These are phyloP conservation scores for Beauveria sp. DNA, from an alignment of 2,329 filamentous ascomycete genomes.

Conservation along the genomic window DNA sequence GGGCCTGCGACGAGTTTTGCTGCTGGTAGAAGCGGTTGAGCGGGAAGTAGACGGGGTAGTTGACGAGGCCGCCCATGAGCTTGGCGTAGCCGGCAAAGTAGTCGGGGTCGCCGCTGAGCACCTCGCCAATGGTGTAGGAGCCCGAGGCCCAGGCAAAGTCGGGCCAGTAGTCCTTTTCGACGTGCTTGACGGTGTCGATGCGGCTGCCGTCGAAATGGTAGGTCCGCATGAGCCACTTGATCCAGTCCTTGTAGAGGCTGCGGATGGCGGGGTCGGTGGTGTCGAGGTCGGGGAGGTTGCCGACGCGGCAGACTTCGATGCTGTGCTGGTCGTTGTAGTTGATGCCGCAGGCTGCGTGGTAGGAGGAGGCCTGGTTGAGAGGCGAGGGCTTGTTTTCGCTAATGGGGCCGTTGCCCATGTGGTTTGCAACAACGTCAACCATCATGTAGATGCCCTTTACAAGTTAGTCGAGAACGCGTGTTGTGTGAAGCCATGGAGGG, in stretches of 20 bases:
- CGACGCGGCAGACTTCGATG: constrained; percentile 43
- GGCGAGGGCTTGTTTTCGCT: constrained; percentile 32
- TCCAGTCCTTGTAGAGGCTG: constrained; percentile 49
- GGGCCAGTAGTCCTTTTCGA: constrained; percentile 51
- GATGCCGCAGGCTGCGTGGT: constrained; percentile 51
- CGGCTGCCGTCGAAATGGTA: constrained; percentile 56
- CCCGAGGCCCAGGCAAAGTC: constrained; percentile 45
- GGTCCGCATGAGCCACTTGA: constrained; percentile 46
- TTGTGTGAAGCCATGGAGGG: neutral
- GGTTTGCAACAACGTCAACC: constrained; percentile 54
- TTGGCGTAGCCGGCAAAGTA: constrained; percentile 46
- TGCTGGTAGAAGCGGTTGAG: constrained; percentile 33
- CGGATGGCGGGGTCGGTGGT: constrained; percentile 45
- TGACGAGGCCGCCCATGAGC: constrained; percentile 50
- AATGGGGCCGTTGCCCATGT: constrained; percentile 48
- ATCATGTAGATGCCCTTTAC: constrained; percentile 42
- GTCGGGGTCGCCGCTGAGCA: constrained; percentile 43
- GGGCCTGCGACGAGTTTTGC: constrained; percentile 25
- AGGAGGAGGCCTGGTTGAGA: constrained; percentile 47
- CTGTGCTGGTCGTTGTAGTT: constrained; percentile 44
- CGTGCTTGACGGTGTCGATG: constrained; percentile 56
- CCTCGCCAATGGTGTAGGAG: constrained; percentile 54
- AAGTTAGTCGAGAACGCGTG: neutral
- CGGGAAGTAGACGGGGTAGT: constrained; percentile 47
- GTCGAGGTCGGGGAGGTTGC: constrained; percentile 51